These are phyloP conservation scores for Moniliella sp. DNA, from an alignment of 1,284 basidiomycete species.

Conservation along the genomic window DNA sequence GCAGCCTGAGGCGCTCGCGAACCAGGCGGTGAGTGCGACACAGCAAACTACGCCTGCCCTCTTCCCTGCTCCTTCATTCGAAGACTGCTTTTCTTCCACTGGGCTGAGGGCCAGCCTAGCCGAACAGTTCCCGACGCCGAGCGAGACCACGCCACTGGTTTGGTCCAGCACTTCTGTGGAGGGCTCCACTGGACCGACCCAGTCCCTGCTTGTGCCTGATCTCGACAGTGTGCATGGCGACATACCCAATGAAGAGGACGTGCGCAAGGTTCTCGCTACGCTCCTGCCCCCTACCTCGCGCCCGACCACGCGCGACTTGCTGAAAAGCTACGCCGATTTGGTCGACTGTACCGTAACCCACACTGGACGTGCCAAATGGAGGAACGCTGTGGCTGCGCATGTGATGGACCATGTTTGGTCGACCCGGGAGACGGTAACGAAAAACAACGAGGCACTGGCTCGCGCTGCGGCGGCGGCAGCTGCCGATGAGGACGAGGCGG, in stretches of 20 bases:
- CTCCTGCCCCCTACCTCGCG: too few relatives aligned
- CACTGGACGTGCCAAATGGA: neutral
- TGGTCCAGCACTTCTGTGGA: neutral
- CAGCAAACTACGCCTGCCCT: too few relatives aligned
- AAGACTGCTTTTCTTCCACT: neutral
- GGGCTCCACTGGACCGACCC: neutral
- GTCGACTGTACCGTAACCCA: constrained; percentile 8
- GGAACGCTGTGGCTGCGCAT: constrained; percentile 1
- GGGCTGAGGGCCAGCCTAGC: neutral
- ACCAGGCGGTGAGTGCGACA: too few relatives aligned
- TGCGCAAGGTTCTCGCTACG: too few relatives aligned
- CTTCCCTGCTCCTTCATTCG: neutral
- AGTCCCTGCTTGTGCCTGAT: neutral
- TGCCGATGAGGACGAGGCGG: constrained; percentile 15
- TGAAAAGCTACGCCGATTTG: constrained; percentile 14
- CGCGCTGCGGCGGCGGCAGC: constrained; percentile 34
- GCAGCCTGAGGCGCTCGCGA: too few relatives aligned
- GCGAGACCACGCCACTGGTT: neutral
- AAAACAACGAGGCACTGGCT: constrained; percentile 69
- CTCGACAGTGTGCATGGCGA: neutral
- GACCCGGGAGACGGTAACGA: constrained; percentile 70
- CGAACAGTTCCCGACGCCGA: neutral
- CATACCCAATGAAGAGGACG: too few relatives aligned
- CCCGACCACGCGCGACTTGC: too few relatives aligned
- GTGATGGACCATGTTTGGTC: constrained; percentile 3